Conservation (phyloP, 176 grass and related monocot species). For the Tillandsia fasciculata region DNA sequence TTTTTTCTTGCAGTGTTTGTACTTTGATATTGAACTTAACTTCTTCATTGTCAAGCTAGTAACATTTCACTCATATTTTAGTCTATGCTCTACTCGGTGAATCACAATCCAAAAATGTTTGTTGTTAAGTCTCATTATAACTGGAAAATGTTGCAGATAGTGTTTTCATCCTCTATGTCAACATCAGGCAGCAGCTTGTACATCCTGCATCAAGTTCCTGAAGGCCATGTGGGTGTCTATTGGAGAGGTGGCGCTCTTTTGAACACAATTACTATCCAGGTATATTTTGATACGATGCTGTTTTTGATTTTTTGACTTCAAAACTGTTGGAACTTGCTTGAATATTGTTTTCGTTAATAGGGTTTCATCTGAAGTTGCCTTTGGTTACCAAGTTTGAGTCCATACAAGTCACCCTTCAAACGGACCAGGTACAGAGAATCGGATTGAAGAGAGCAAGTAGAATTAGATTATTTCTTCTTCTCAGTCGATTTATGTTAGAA, state of each 20-base stretch:
- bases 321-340: neutral
- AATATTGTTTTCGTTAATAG: conserved; percentile 25
- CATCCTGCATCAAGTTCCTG: conserved; percentile 91
- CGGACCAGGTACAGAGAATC: conserved; percentile 40
- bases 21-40: too few relatives aligned
- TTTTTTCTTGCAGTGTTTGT: too few relatives aligned
- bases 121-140: neutral
- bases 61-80: too few relatives aligned
- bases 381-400: conserved; percentile 82
- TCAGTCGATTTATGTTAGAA: conserved; percentile 12
- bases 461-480: neutral
- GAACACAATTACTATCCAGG: conserved; percentile 89
- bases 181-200: conserved; percentile 23
- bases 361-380: conserved; percentile 94
- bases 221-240: conserved; percentile 98
- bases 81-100: neutral
- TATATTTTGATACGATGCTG: conserved; percentile 13
- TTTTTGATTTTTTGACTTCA: conserved; percentile 1
- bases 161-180: conserved; percentile 38
- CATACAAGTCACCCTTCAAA: conserved; percentile 99
- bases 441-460: neutral
- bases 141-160: conserved; percentile 36
- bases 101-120: neutral
- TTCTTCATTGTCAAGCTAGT: too few relatives aligned
- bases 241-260: conserved; percentile 98